phyloP scores from a whole-genome alignment of 1,139 yeast genomes.

The Groenewaldozyma auringiensis region DNA sequence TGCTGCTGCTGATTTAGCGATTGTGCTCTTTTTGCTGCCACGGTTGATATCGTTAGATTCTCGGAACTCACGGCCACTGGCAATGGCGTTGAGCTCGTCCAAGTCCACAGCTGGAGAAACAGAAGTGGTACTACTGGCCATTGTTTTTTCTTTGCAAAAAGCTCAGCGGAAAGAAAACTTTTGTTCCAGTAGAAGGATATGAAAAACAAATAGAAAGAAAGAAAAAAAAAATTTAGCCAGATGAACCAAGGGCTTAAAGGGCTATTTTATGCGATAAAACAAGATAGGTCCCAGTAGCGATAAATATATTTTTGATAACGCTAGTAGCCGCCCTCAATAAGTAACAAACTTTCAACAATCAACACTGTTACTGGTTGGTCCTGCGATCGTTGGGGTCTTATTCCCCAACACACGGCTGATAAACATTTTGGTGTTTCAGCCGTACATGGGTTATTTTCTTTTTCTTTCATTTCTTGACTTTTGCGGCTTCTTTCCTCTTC shows the following conservation, averaged over 20 bases:
- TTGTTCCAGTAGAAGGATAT: neutral
- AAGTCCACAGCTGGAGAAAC: constrained; percentile 43
- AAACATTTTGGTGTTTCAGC: too few relatives aligned
- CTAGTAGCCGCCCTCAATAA: too few relatives aligned
- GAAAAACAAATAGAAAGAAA: neutral
- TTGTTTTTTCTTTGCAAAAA: constrained; percentile 1
- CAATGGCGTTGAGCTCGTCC: constrained; percentile 73
- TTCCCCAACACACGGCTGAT: constrained; percentile 5
- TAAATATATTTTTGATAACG: too few relatives aligned
- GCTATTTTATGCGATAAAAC: too few relatives aligned
- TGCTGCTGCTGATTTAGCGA: constrained; percentile 8
- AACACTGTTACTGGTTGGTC: too few relatives aligned
- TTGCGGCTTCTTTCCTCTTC: too few relatives aligned
- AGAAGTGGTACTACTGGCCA: neutral
- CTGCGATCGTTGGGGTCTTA: too few relatives aligned
- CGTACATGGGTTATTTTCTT: too few relatives aligned
- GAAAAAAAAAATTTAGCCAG: neutral
- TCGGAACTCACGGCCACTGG: constrained; percentile 82
- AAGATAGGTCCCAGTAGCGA: too few relatives aligned
- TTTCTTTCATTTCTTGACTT: too few relatives aligned
- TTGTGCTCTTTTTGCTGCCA: constrained; percentile 26
- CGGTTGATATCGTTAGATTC: constrained; percentile 33
- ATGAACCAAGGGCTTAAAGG: too few relatives aligned
- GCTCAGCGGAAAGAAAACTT: neutral
- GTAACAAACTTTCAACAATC: too few relatives aligned